Evolutionary conservation across 768 basidiomycete species (phyloP).

Genomic region (Pulveroboletus sp.): DNA sequence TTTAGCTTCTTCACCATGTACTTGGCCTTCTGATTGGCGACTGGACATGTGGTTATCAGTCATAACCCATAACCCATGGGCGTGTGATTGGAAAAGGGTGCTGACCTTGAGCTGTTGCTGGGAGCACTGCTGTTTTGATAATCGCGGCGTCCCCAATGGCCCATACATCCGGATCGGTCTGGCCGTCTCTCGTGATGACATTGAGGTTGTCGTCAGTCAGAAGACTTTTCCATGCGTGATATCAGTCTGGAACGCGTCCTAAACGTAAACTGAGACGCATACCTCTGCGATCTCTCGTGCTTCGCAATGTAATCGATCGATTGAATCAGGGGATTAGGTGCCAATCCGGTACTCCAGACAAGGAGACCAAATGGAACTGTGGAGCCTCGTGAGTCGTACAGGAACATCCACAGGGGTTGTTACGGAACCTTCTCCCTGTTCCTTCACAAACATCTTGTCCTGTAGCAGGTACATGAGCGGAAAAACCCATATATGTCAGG

Average conservation of each 20-base stretch:
- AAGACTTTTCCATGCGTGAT: slow-evolving; percentile 29
- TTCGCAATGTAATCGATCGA: slow-evolving; percentile 60
- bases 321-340: slow-evolving; percentile 76
- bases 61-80: slow-evolving; percentile 19
- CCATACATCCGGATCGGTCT: slow-evolving; percentile 66
- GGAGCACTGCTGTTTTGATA: slow-evolving; percentile 55
- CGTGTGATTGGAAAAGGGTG: slow-evolving; percentile 13
- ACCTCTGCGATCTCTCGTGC: slow-evolving; percentile 57
- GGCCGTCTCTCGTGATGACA: slow-evolving; percentile 51
- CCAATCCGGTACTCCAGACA: slow-evolving; percentile 86
- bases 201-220: slow-evolving; percentile 60
- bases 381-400: slow-evolving; percentile 6
- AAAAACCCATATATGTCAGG: slow-evolving; percentile 7
- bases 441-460: slow-evolving; percentile 68
- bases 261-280: slow-evolving; percentile 17
- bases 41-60: slow-evolving; percentile 33
- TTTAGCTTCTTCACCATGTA: slow-evolving; percentile 70
- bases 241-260: slow-evolving; percentile 27
- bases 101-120: slow-evolving; percentile 82
- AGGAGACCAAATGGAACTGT: slow-evolving; percentile 78
- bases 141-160: slow-evolving; percentile 79
- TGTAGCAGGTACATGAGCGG: slow-evolving; percentile 25
- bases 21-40: slow-evolving; percentile 74
- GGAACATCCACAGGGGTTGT: slow-evolving; percentile 4
- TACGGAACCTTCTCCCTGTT: slow-evolving; percentile 62